Evolutionary conservation across 2,329 filamentous ascomycete genomes (phyloP).

Genomic region (Hypoxylon sp.): DNA sequence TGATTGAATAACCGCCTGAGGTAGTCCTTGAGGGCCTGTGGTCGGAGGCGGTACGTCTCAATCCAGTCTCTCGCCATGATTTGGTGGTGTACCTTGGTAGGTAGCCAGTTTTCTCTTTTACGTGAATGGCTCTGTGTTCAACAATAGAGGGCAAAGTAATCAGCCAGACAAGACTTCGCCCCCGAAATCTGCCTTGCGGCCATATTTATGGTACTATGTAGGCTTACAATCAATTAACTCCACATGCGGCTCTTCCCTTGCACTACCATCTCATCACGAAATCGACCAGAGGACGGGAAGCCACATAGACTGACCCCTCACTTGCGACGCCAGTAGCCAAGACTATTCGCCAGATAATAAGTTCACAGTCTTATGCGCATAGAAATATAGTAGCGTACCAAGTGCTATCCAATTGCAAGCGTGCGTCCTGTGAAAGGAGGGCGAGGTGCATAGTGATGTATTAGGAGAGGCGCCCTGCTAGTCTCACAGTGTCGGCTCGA

Average conservation of each 20-base stretch:
- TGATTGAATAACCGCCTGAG: conserved; percentile 17
- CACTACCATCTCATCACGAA: conserved; percentile 1
- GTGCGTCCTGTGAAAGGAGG: neutral
- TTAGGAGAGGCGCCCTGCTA: neutral
- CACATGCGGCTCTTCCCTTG: conserved; percentile 25
- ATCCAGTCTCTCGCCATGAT: conserved; percentile 24
- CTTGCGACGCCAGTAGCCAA: neutral
- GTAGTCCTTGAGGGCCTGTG: conserved; percentile 16
- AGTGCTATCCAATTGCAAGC: conserved; percentile 8
- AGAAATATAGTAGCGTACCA: conserved; percentile 11
- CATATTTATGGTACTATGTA: conserved; percentile 11
- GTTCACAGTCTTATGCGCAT: conserved; percentile 12
- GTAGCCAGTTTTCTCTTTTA: neutral
- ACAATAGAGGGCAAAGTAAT: neutral
- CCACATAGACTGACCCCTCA: conserved; percentile 11
- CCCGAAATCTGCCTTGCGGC: conserved; percentile 23
- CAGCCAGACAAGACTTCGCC: neutral
- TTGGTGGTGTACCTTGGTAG: neutral
- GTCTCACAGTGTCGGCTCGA: neutral
- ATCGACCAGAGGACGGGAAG: neutral
- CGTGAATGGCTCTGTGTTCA: neutral
- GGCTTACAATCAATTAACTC: conserved; percentile 1
- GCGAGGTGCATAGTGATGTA: neutral
- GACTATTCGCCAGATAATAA: conserved; percentile 21
- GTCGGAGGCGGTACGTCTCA: conserved; percentile 26